These are phyloP conservation scores for Colletotrichum simmondsii DNA, from an alignment of 2,329 filamentous ascomycete genomes.

Conservation along the genomic window DNA sequence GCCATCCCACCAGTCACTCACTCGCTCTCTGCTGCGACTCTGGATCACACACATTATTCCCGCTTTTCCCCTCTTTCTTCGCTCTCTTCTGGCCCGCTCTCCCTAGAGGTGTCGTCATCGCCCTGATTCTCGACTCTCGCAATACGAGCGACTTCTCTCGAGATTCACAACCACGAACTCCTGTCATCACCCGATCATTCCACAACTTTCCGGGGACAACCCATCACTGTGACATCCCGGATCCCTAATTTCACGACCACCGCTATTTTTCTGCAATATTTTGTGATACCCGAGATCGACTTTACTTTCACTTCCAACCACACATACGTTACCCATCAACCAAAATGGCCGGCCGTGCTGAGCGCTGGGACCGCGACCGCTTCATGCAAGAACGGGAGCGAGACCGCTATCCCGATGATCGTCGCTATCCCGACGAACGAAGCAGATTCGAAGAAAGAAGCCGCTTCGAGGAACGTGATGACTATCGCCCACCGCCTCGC, in stretches of 20 bases:
- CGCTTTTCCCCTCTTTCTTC: conserved; percentile 30
- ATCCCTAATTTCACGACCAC: neutral
- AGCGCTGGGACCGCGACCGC: conserved; percentile 68
- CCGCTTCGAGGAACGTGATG: conserved; percentile 35
- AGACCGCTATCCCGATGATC: conserved; percentile 64
- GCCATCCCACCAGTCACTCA: conserved; percentile 7
- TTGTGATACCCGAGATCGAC: conserved; percentile 22
- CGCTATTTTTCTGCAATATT: neutral
- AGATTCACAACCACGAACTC: conserved; percentile 5
- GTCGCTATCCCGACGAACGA: conserved; percentile 57
- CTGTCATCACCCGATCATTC: conserved; percentile 27
- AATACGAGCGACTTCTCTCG: conserved; percentile 16
- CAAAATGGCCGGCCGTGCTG: conserved; percentile 45
- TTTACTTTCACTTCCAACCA: neutral
- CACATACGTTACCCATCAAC: conserved; percentile 10
- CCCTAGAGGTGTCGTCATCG: conserved; percentile 31
- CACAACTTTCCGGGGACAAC: neutral
- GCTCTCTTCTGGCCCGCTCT: neutral
- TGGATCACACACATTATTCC: conserved; percentile 3
- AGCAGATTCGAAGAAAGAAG: conserved; percentile 50
- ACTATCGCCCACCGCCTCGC: conserved; percentile 40
- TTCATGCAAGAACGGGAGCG: conserved; percentile 54
- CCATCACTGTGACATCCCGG: neutral
- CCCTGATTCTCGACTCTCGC: conserved; percentile 23
- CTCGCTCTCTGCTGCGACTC: neutral